Percentiles rank a stretch among this genome's conserved stretches.
phyloP scores from a whole-genome alignment of 2,329 filamentous ascomycete genomes.

The Aspergillus pseudoglaucus region DNA sequence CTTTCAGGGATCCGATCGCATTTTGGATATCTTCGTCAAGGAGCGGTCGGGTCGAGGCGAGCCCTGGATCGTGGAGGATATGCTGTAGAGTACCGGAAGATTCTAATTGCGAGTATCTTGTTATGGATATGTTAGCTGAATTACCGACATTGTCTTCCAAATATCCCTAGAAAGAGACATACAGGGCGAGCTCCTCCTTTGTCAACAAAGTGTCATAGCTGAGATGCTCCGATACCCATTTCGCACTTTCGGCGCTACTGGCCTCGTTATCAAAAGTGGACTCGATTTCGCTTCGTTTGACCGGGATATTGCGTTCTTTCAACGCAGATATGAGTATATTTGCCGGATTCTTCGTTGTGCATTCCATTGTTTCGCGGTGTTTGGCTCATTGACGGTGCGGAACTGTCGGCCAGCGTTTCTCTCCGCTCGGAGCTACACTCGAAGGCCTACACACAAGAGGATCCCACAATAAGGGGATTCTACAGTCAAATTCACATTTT shows the following conservation, averaged over 20 bases:
- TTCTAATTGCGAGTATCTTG: slow-evolving; percentile 33
- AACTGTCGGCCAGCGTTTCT: neutral
- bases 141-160: neutral
- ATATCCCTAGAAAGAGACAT: slow-evolving; percentile 5
- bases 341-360: slow-evolving; percentile 11
- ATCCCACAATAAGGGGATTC: neutral
- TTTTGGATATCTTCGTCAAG: slow-evolving; percentile 32
- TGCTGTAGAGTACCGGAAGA: slow-evolving; percentile 22
- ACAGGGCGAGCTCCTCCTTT: slow-evolving; percentile 34
- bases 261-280: slow-evolving; percentile 19
- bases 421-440: neutral
- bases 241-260: slow-evolving; percentile 12
- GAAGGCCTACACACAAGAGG: no score
- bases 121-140: neutral
- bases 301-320: slow-evolving; percentile 23
- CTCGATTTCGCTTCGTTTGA: slow-evolving; percentile 22
- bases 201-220: slow-evolving; percentile 30
- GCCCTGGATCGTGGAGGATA: slow-evolving; percentile 21
- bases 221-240: slow-evolving; percentile 30
- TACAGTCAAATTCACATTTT: neutral
- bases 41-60: slow-evolving; percentile 30
- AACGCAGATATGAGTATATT: slow-evolving; percentile 20
- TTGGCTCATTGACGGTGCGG: neutral
- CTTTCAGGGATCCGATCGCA: slow-evolving; percentile 30
- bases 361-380: slow-evolving; percentile 11